These are phyloP conservation scores for Platanthera zijinensis DNA, from an alignment of 106 monocot genomes.

Conservation along the genomic window DNA sequence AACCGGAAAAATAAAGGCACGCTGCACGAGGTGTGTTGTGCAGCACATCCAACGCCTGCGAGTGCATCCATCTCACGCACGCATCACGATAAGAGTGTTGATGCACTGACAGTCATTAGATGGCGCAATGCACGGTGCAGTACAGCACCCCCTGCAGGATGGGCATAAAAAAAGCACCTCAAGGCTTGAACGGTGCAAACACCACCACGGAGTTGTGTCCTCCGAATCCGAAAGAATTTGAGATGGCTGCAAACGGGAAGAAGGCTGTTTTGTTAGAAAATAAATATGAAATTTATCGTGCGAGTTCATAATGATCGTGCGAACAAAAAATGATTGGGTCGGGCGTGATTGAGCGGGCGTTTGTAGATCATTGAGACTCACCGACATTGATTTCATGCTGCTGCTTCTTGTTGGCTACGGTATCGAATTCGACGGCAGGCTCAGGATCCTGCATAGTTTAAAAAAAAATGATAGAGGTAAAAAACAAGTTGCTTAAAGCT, in stretches of 20 bases:
- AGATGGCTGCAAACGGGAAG: conserved; percentile 27
- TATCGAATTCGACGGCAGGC: conserved; percentile 84
- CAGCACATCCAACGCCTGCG: no score
- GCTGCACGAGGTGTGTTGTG: no score
- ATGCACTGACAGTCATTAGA: no score
- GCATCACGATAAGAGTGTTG: no score
- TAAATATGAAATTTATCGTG: no score
- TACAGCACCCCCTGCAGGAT: no score
- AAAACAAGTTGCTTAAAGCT: no score
- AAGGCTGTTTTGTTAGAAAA: not conserved
- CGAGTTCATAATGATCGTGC: no score
- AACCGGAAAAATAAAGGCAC: not conserved
- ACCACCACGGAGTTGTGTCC: conserved; percentile 68
- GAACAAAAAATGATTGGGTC: no score
- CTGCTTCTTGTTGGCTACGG: conserved; percentile 79
- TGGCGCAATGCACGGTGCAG: no score
- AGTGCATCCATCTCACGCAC: no score
- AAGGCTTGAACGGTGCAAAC: conserved; percentile 57
- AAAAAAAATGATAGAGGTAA: not conserved
- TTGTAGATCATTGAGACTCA: conserved; percentile 27
- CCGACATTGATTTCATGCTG: conserved; percentile 94
- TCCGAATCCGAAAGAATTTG: conserved; percentile 67
- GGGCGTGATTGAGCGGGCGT: not conserved
- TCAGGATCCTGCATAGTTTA: conserved; percentile 61
- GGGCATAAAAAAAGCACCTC: conserved; percentile 7